Evolutionary conservation across 2,329 filamentous ascomycete genomes (phyloP).

Genomic region (Colletotrichum destructivum): DNA sequence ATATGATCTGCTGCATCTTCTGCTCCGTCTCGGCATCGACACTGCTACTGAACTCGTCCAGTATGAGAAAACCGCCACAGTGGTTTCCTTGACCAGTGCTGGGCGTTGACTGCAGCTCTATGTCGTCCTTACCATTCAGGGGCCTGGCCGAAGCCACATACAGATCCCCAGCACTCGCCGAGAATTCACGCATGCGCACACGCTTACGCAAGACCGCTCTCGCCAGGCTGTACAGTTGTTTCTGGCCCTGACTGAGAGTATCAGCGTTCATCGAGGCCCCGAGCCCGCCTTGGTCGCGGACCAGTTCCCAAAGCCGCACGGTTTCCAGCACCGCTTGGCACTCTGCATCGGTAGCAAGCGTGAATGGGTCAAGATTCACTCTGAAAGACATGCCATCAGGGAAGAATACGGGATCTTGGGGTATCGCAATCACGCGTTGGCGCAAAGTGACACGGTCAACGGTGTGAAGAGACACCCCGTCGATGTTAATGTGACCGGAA

Average conservation of each 20-base stretch:
- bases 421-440: constrained; percentile 59
- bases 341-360: constrained; percentile 43
- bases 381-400: constrained; percentile 53
- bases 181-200: no score
- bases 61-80: constrained; percentile 47
- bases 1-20: constrained; percentile 46
- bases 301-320: constrained; percentile 31
- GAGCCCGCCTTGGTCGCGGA: no score
- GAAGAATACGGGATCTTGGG: constrained; percentile 63
- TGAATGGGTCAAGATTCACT: constrained; percentile 55
- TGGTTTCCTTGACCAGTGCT: no score
- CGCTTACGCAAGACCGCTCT: no score
- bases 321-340: constrained; percentile 47
- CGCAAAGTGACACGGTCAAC: constrained; percentile 57
- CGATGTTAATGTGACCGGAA: constrained; percentile 51
- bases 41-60: constrained; percentile 53
- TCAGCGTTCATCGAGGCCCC: no score
- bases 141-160: no score
- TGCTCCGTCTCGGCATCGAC: constrained; percentile 53
- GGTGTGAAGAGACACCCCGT: constrained; percentile 51
- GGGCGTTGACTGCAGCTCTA: no score
- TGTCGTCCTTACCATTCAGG: no score
- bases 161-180: no score
- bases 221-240: no score
- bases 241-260: no score